Conservation (phyloP, 257 asterid species). For the Forsythia suspensa region DNA sequence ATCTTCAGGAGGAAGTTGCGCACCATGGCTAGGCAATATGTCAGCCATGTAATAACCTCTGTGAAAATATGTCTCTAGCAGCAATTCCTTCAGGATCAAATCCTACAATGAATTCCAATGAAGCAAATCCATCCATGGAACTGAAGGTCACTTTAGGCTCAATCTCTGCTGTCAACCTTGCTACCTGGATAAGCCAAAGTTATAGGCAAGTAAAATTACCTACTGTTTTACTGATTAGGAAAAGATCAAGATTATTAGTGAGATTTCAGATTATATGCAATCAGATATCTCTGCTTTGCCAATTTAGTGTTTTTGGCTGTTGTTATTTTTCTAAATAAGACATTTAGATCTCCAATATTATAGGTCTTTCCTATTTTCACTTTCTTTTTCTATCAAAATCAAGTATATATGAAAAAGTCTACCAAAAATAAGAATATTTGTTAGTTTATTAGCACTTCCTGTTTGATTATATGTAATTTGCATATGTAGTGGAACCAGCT, state of each 20-base stretch:
- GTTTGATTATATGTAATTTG: no score
- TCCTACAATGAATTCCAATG: slow-evolving; percentile 16
- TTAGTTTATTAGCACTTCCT: no score
- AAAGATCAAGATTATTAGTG: neutral
- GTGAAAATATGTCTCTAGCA: slow-evolving; percentile 28
- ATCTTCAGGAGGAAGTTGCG: slow-evolving; percentile 24
- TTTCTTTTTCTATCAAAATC: no score
- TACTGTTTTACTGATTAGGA: neutral
- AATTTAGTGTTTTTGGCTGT: no score
- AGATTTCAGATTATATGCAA: neutral
- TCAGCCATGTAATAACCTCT: slow-evolving; percentile 28
- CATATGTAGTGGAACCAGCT: no score
- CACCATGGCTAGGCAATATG: slow-evolving; percentile 39
- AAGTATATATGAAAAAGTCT: no score
- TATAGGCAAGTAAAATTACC: slow-evolving; percentile 35
- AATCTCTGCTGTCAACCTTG: slow-evolving; percentile 23
- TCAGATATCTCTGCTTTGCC: no score
- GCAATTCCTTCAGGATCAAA: slow-evolving; percentile 4
- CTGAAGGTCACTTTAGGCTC: slow-evolving; percentile 17
- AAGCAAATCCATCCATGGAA: slow-evolving; percentile 20
- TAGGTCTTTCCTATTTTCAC: no score
- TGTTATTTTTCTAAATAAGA: no score
- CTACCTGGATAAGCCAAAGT: slow-evolving; percentile 34
- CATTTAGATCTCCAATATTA: no score
- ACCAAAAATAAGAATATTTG: no score